Evolutionary conservation across 2,329 filamentous ascomycete species (phyloP), one percentile per base, ranked within the genome.

Genomic region (Neocucurbitaria cava): DNA sequence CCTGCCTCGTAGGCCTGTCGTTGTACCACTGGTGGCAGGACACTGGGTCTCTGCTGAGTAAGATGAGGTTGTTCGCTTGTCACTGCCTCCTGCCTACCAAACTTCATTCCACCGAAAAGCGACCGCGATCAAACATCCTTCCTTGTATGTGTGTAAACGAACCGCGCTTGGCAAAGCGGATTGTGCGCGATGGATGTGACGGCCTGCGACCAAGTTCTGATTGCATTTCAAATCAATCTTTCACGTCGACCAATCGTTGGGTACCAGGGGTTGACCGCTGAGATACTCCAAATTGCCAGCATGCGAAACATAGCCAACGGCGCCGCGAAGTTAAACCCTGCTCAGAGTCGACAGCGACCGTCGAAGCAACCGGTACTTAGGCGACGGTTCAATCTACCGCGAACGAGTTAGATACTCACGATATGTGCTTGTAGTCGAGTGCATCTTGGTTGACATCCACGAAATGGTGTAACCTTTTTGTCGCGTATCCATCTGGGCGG

Each of bases 281-380:
- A 31, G 54, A 50, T 39, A 52, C 46, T 54, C 45, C 56, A 61
- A 42, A 42, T 55, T 47, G 61, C 48, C 45, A 58, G 41, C 52
- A 40, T 46, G 36, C 52, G 49, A 54, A 64, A 64, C 56, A 64
- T 61, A 43, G 53, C 63, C 65, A 66, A 63, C 59, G 44, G 55
- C 45, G 45, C 50, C 44, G 49, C 54, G 42, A 40, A 43, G 44
- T 15, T 15, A 17, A 35, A 31, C 10, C 8, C 13, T 15, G 28
- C 28, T 31, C 11, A 31, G 5, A 8, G 28, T 11, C 28, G 5
- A 11, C 31, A 35, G 13, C 31, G 17, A 35, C 5, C 28, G 28
- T 52, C 49, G 38, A 56, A 52, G 52, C 46, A 52, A 49, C 53
- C 28, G 43, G 31, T 31, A 46, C 23, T 31, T 9, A 44, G 50